Evolutionary conservation across 2,329 filamentous ascomycete species (phyloP), one percentile per base, ranked within the genome.

Genomic region (Chaetomium globosum): DNA sequence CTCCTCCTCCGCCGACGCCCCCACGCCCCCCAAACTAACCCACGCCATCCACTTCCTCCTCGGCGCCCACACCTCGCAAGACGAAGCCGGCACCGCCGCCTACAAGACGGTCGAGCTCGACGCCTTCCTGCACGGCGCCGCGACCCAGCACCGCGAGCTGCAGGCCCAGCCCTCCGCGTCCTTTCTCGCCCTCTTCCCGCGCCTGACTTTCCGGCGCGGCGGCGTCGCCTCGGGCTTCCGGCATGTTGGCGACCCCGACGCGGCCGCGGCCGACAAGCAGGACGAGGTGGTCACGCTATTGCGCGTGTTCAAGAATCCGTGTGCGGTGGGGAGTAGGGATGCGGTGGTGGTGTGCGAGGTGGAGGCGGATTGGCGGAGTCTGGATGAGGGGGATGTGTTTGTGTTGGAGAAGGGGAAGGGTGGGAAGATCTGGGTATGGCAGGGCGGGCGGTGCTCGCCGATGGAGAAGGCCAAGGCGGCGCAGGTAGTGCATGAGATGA

Each of bases 51-150:
- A 57, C 53, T 63, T 63, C 60, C 48, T 51, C 53, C 60, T 63
- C n/a, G 60, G 60, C 53, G 28, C 60, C 2, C 53, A 57, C 39
- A 63, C 60, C 28, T 39, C 53, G 10, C 52, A 56, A 19, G 60
- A 63, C 60, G 60, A 63, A 8, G 60, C 60, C 28, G 60, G 60
- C 30, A 57, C 53, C 0, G 60, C 60, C 26, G 60, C 60, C 28
- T 63, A 63, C 60, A 63, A 63, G n/a, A 63, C 60, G 6, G 60
- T 63, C 43, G 60, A 63, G 43, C 60, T 63, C 4, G 60, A 63
- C 60, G 19, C 28, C n/a, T 63, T 63, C 53, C 43, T 63, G 3
- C 28, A 21, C 60, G 53, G 53, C 43, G 21, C 60, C n/a, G 60
- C 60, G n/a, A 52, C 46, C 30, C 60, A 63, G 54, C 53, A 63